Evolutionary conservation across 768 basidiomycete genomes (phyloP).

Genomic region (Auriscalpium microsporum): DNA sequence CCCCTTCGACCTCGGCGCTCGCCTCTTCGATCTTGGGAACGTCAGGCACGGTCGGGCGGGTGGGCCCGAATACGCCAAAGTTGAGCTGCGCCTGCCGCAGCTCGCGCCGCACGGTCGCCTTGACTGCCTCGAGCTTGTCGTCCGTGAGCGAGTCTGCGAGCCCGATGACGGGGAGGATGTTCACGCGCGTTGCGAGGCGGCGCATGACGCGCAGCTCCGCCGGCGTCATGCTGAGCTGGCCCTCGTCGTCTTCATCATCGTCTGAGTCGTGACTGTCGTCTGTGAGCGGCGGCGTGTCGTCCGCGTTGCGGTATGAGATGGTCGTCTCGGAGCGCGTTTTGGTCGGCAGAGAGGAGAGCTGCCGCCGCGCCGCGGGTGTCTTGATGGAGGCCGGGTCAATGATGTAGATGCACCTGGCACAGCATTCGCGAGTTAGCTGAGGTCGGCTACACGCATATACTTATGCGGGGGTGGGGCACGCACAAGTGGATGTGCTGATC

Average conservation of each 20-base stretch:
- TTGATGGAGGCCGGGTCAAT: conserved; percentile 69
- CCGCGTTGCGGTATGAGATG: conserved; percentile 42
- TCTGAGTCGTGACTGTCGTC: conserved; percentile 37
- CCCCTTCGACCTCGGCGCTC: conserved; percentile 1
- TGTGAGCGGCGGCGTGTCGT: conserved; percentile 41
- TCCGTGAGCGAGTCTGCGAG: conserved; percentile 80
- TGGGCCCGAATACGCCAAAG: conserved; percentile 66
- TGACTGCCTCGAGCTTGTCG: conserved; percentile 59
- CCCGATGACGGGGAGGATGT: conserved; percentile 76
- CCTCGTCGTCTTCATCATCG: conserved; percentile 41
- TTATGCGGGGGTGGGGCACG: conserved; percentile 23
- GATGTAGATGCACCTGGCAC: conserved; percentile 70
- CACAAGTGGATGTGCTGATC: conserved; percentile 88
- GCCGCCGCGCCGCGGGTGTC: conserved; percentile 45
- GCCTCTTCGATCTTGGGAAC: conserved; percentile 3
- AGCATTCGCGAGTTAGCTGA: neutral
- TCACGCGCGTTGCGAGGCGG: conserved; percentile 63
- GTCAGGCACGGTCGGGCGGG: conserved; percentile 20
- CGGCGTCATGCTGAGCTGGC: conserved; percentile 58
- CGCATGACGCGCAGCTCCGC: conserved; percentile 73
- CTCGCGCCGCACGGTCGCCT: conserved; percentile 63
- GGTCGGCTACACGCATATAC: neutral
- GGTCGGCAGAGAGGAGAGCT: conserved; percentile 36
- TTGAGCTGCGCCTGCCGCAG: conserved; percentile 58
- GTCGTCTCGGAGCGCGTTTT: conserved; percentile 63